Evolutionary conservation across 345 rosid species (phyloP).

Genomic region (Luvunga scandens): DNA sequence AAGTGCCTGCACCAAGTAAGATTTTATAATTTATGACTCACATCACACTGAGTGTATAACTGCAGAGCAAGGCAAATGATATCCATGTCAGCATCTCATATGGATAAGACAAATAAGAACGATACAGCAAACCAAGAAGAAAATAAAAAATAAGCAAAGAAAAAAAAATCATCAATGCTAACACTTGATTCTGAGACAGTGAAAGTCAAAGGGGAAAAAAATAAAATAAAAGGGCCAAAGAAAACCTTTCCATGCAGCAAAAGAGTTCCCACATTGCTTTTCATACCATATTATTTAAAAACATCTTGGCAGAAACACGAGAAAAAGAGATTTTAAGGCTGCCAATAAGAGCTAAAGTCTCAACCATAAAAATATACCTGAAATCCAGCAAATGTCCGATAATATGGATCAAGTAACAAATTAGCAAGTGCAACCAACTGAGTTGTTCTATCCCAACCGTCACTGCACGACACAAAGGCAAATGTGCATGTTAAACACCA

Average conservation of each 20-base stretch:
- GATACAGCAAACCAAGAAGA: background rate
- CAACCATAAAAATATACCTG: slow-evolving; percentile 54
- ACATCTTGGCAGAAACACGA: background rate
- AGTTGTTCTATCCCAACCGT: slow-evolving; percentile 99
- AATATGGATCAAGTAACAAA: slow-evolving; percentile 93
- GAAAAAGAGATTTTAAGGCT: background rate
- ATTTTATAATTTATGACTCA: slow-evolving; percentile 2
- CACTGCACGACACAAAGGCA: slow-evolving; percentile 48
- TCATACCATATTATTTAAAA: background rate
- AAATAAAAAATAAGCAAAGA: background rate
- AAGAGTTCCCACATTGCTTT: background rate
- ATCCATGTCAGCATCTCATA: slow-evolving; percentile 3
- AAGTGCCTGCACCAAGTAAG: slow-evolving; percentile 58
- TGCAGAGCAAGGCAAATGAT: background rate
- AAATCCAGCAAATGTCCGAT: slow-evolving; percentile 87
- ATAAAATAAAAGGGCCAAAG: background rate
- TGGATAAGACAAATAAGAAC: background rate
- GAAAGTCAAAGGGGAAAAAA: slow-evolving; percentile 10
- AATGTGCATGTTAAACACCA: slow-evolving; percentile 4
- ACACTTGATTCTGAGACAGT: background rate
- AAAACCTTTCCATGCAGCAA: slow-evolving; percentile 8
- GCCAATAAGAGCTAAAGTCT: background rate
- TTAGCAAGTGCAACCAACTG: slow-evolving; percentile 93
- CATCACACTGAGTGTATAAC: background rate
- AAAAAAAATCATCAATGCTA: background rate